These are phyloP conservation scores for Solanum boliviense DNA, from an alignment of 257 asterid genomes.

Conservation along the genomic window DNA sequence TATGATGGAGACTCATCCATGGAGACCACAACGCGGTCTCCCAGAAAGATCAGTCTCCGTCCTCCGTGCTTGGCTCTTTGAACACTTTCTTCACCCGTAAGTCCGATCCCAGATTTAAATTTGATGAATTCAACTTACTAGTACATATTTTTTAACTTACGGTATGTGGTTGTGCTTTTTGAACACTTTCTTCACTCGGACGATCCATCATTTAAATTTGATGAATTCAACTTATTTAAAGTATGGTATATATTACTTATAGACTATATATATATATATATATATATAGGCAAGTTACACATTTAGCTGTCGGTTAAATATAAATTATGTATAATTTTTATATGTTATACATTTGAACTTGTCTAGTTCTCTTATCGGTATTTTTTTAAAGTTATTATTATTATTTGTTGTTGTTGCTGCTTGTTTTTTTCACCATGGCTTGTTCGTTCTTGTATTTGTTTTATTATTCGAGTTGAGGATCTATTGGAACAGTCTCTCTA, in stretches of 20 bases:
- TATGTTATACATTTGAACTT: not conserved
- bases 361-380: not conserved
- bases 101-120: not conserved
- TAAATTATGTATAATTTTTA: not conserved
- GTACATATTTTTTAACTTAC: not conserved
- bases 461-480: no score
- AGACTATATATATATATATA: no score
- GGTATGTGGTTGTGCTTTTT: conserved; percentile 61
- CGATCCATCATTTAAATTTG: not conserved
- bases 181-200: conserved; percentile 79
- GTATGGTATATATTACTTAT: no score
- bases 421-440: no score
- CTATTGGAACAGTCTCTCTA: no score
- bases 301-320: not conserved
- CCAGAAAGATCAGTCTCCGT: conserved; percentile 79
- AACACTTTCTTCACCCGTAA: conserved; percentile 83
- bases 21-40: conserved; percentile 85
- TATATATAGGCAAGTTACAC: not conserved
- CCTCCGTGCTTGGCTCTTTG: conserved; percentile 91
- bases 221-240: not conserved
- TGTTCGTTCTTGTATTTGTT: not conserved
- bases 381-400: no score
- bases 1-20: conserved; percentile 76
- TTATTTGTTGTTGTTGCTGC: not conserved
- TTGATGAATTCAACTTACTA: not conserved